These are phyloP conservation scores for Eucalyptus dawsonii DNA, from an alignment of 345 rosid species.

Conservation along the genomic window DNA sequence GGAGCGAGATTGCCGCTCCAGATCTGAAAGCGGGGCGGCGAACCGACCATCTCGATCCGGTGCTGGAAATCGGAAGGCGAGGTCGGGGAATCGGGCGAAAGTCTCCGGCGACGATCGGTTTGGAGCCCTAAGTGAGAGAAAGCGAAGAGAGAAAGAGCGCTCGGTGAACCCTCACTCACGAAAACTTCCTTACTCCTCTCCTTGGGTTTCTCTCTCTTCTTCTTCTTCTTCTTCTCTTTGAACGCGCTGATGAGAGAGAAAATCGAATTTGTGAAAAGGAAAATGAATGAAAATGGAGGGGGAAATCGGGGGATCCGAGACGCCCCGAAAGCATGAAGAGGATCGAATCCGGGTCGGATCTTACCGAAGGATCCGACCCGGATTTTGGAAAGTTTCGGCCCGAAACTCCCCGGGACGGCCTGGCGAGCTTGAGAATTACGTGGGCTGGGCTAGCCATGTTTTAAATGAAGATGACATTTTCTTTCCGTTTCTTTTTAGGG, in stretches of 20 bases:
- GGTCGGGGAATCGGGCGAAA: neutral
- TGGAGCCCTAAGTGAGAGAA: neutral
- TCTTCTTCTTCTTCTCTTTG: neutral
- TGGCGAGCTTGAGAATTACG: neutral
- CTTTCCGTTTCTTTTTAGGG: too few relatives aligned
- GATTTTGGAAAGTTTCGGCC: accelerated
- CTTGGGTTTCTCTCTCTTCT: neutral
- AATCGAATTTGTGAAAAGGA: neutral
- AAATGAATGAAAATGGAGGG: neutral
- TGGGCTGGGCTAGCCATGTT: neutral
- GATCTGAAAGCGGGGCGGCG: neutral
- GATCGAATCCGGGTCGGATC: neutral
- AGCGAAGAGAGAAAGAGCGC: neutral
- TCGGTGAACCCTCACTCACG: neutral
- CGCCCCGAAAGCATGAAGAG: neutral
- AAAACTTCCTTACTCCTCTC: neutral
- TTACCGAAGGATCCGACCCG: neutral
- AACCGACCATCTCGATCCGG: neutral
- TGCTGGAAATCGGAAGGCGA: neutral
- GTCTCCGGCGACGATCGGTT: neutral
- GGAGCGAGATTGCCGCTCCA: neutral
- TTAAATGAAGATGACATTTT: neutral
- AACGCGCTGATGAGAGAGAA: neutral
- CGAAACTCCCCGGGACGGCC: neutral
- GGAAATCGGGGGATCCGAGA: neutral